These are phyloP conservation scores for Cladophialophora yegresii DNA, from an alignment of 2,329 filamentous ascomycete species.

Conservation along the genomic window DNA sequence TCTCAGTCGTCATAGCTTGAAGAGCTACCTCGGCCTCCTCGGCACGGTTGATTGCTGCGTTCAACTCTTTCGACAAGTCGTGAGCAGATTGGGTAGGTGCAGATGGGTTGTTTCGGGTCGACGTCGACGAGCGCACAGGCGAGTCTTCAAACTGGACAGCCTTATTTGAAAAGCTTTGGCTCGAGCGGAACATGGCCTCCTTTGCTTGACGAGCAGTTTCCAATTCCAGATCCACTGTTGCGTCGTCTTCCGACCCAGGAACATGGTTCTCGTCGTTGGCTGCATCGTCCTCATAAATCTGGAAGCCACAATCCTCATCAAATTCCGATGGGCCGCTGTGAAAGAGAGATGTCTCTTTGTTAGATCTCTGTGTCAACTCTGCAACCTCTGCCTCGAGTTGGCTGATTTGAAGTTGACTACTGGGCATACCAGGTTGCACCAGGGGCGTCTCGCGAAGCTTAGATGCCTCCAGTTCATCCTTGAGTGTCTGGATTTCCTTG, in stretches of 20 bases:
- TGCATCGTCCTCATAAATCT: constrained; percentile 36
- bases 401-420: constrained; percentile 30
- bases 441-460: constrained; percentile 19
- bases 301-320: constrained; percentile 30
- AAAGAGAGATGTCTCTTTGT: constrained; percentile 12
- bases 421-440: constrained; percentile 13
- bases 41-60: constrained; percentile 42
- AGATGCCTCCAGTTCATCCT: constrained; percentile 36
- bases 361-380: constrained; percentile 35
- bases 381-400: constrained; percentile 38
- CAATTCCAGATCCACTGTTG: constrained; percentile 43
- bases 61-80: constrained; percentile 43
- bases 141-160: constrained; percentile 36
- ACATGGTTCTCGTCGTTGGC: constrained; percentile 32
- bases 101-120: constrained; percentile 38
- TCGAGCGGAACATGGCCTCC: constrained; percentile 43
- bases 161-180: constrained; percentile 30
- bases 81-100: constrained; percentile 46
- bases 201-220: constrained; percentile 46
- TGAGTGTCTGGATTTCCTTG: constrained; percentile 38
- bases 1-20: constrained; percentile 42
- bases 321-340: constrained; percentile 6
- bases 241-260: constrained; percentile 37
- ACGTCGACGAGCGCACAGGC: constrained; percentile 26
- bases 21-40: constrained; percentile 45